These are phyloP conservation scores for Trametes gibbosa DNA, from an alignment of 768 basidiomycete genomes.

Conservation along the genomic window DNA sequence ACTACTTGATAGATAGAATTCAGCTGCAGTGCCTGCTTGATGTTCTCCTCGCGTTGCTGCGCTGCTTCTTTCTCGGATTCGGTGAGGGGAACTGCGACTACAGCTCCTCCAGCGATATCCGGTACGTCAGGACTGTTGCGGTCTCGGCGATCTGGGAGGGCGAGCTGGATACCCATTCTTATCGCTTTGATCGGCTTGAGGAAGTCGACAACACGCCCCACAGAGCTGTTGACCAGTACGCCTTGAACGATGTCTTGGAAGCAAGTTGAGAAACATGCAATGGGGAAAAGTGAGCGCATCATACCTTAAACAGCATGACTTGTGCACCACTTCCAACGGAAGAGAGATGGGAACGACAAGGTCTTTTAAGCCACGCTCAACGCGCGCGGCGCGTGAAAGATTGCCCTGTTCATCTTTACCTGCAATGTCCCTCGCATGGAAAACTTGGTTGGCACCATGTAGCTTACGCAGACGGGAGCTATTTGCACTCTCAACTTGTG, in stretches of 20 bases:
- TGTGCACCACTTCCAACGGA: conserved; percentile 67
- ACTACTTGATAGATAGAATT: conserved; percentile 55
- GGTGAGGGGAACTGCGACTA: background rate
- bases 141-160: conserved; percentile 7
- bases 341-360: conserved; percentile 53
- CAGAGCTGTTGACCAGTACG: conserved; percentile 65
- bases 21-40: conserved; percentile 20
- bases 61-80: background rate
- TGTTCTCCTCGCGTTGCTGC: conserved; percentile 6
- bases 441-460: conserved; percentile 36
- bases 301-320: conserved; percentile 78
- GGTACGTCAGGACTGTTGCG: background rate
- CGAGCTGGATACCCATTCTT: conserved; percentile 35
- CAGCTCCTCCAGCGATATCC: background rate
- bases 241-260: conserved; percentile 65
- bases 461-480: conserved; percentile 45
- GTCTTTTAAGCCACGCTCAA: conserved; percentile 49
- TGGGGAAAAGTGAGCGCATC: background rate
- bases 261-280: background rate
- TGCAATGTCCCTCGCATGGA: conserved; percentile 43
- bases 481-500: conserved; percentile 75
- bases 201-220: conserved; percentile 40
- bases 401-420: conserved; percentile 45
- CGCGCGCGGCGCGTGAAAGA: conserved; percentile 35
- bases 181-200: conserved; percentile 37